These are phyloP conservation scores for Neurospora sp. DNA, from an alignment of 495 filamentous ascomycete genomes.

Conservation along the genomic window DNA sequence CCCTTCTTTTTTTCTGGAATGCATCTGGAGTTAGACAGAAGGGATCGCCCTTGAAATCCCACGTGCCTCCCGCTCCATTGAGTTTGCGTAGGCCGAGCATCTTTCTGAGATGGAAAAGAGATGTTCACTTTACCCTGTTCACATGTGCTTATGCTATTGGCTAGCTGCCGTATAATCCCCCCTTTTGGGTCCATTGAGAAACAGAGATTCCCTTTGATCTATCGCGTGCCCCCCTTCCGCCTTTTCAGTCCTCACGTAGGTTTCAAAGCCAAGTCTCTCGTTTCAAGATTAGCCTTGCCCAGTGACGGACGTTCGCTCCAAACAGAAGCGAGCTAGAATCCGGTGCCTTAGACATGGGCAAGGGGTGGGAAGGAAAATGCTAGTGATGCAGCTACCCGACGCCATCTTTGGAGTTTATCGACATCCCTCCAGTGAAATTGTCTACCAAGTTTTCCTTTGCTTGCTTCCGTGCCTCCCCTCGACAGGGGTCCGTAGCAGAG, in stretches of 20 bases:
- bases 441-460: not conserved
- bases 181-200: not conserved
- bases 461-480: not conserved
- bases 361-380: not conserved
- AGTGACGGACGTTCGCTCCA: not conserved
- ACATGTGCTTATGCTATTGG: not conserved
- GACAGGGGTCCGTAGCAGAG: not conserved
- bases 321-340: not conserved
- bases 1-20: not conserved
- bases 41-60: not conserved
- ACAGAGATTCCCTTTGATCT: not conserved
- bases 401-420: not conserved
- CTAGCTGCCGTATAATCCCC: not conserved
- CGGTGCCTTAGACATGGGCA: not conserved
- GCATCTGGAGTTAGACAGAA: not conserved
- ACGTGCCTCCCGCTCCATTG: not conserved
- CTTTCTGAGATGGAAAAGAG: not conserved
- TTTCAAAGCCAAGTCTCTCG: not conserved
- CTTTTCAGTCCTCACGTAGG: not conserved
- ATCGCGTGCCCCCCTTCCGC: not conserved
- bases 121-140: not conserved
- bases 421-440: not conserved
- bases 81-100: not conserved
- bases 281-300: not conserved
- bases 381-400: not conserved